phyloP scores from a whole-genome alignment of 192 early-diverging fungal species.

The Pilaira anomala region DNA sequence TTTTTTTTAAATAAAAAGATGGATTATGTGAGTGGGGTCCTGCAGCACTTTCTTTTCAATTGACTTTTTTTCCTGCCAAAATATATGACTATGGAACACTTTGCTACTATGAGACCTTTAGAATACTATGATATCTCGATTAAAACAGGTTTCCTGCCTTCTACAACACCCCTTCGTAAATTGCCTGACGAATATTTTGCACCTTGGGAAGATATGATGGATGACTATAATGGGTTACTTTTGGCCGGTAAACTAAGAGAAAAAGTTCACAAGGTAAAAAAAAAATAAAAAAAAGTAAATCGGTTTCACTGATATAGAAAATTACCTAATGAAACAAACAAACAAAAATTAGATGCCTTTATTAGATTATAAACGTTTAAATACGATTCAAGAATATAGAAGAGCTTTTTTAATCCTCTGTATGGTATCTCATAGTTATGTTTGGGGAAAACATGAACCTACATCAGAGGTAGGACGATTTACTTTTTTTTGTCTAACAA shows the following conservation, averaged over 20 bases:
- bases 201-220: conserved; percentile 84
- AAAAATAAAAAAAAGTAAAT: background rate
- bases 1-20: no score
- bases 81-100: no score
- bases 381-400: conserved; percentile 67
- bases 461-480: conserved; percentile 58
- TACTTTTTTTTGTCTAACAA: background rate
- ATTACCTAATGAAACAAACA: conserved; percentile 11
- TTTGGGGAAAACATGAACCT: conserved; percentile 84
- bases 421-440: conserved; percentile 86
- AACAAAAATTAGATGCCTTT: conserved; percentile 65
- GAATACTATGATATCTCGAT: conserved; percentile 84
- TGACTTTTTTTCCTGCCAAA: no score
- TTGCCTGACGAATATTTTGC: conserved; percentile 76
- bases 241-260: conserved; percentile 68
- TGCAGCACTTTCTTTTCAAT: no score
- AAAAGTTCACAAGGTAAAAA: conserved; percentile 62
- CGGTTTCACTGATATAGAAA: background rate
- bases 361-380: conserved; percentile 58
- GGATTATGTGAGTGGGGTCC: no score
- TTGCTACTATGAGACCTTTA: conserved; percentile 40
- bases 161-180: conserved; percentile 67
- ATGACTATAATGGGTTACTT: conserved; percentile 70
- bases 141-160: conserved; percentile 82
- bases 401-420: conserved; percentile 86